These are phyloP conservation scores for Puccinia novopanici DNA, from an alignment of 1,284 basidiomycete genomes.

Conservation along the genomic window DNA sequence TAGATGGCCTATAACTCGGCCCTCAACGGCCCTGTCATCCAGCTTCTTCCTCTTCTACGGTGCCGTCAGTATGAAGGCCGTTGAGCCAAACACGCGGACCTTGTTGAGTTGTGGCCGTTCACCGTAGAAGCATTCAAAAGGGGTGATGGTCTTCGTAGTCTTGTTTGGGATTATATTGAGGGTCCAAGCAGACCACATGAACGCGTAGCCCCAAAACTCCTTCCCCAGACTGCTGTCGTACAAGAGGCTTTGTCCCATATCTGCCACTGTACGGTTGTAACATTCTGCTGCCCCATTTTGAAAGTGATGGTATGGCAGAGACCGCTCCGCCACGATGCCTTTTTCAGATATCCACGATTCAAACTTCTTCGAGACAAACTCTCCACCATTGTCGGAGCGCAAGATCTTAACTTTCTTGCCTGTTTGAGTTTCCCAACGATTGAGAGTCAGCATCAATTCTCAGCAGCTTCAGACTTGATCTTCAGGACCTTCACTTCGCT, in stretches of 20 bases:
- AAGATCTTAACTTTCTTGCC: neutral
- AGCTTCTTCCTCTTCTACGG: too few relatives aligned
- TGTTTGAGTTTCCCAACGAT: neutral
- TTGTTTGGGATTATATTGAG: neutral
- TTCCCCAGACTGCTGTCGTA: neutral
- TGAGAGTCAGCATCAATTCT: neutral
- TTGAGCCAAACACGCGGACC: neutral
- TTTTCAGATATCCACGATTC: neutral
- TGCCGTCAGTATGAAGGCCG: neutral
- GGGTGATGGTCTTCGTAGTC: neutral
- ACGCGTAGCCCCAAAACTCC: neutral
- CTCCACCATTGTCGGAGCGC: neutral
- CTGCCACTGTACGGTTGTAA: neutral
- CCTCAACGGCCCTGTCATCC: neutral
- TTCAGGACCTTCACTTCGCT: neutral
- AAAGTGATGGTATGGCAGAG: neutral
- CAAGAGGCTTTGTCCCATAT: neutral
- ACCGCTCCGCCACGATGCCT: neutral
- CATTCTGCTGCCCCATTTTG: neutral
- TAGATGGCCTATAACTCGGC: neutral
- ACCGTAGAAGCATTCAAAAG: neutral
- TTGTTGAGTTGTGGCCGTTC: neutral
- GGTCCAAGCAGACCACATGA: slow-evolving; percentile 1
- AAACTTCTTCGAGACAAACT: neutral
- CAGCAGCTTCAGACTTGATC: neutral